Evolutionary conservation across 2,329 filamentous ascomycete species (phyloP), one percentile per base, ranked within the genome.

Genomic region (Ophiocordyceps sinensis): DNA sequence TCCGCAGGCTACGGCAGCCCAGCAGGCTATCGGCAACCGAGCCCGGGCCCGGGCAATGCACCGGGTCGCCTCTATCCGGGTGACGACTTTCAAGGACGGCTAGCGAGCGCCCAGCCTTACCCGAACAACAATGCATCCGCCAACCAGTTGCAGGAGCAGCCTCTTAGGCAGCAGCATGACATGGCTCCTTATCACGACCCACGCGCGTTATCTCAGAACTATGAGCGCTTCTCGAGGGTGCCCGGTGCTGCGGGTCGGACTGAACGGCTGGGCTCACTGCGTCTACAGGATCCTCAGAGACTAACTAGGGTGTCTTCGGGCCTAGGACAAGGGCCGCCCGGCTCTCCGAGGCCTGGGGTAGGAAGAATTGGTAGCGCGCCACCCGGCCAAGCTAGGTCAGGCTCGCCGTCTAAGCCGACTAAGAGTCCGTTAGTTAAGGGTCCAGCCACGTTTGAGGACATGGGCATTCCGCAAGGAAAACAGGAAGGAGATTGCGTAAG

Each of bases 371-470:
- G 56, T 13, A 66, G 59, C 28, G 64, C 62, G 17, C 61, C 64
- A 10, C 59, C 61, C 1, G 52, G 53, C 8, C 57, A 55, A 37
- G 36, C 48, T 41, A 37, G 39, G 21, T 44, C 44, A n/a, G 36
- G 43, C 8, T 23, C 26, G 31, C 44, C 53, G 45, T 51, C 60
- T 36, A 59, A 62, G n/a, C 58, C 61, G 3, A 63, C 65, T 39
- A 85, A 87, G 56, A 91, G 89, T 11, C 89, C 3, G n/a, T 57
- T 61, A 3, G 63, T 65, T 39, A 85, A 87, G 56, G 91, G 89
- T 11, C 89, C 91, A 1, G 85, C 91, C 52, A 96, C 91, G 0
- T 98, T 98, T 59, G 89, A 95, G 57, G 88, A 93, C 57, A 98
- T 98, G 91, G 91, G 91, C 32, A 89, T 98, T 51, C 85, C 87